These are phyloP conservation scores for Jatropha multifida DNA, from an alignment of 441 rosid species.

Conservation along the genomic window DNA sequence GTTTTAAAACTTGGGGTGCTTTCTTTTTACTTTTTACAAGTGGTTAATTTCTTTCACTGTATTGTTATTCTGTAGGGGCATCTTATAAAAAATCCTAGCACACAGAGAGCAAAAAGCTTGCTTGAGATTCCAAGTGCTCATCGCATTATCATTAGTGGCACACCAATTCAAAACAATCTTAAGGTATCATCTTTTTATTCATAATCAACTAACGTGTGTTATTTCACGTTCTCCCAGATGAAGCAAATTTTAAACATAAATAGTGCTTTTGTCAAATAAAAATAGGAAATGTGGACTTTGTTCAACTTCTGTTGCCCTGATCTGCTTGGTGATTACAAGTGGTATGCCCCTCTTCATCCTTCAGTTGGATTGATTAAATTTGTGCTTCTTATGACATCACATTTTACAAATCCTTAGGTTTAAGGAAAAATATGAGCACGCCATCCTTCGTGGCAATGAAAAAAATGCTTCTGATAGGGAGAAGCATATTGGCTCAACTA, in stretches of 20 bases:
- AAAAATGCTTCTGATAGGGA: constrained; percentile 90
- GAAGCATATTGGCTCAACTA: constrained; percentile 80
- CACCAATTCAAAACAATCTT: constrained; percentile 94
- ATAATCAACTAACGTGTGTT: not conserved
- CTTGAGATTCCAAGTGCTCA: constrained; percentile 89
- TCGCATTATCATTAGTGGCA: constrained; percentile 90
- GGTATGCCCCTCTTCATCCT: constrained; percentile 43
- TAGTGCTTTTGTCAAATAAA: constrained; percentile 21
- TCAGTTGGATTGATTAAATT: constrained; percentile 19
- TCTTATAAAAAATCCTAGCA: constrained; percentile 91
- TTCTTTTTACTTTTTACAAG: not conserved
- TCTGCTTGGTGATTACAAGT: constrained; percentile 76
- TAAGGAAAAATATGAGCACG: constrained; percentile 72
- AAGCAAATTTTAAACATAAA: constrained; percentile 8
- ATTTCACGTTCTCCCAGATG: not conserved
- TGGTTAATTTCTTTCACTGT: constrained; percentile 15
- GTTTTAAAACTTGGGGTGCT: not conserved
- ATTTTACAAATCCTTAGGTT: constrained; percentile 52
- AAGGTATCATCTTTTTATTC: constrained; percentile 53
- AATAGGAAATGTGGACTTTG: constrained; percentile 92
- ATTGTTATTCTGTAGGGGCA: constrained; percentile 60
- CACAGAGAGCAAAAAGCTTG: constrained; percentile 98
- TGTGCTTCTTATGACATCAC: constrained; percentile 23
- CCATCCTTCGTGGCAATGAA: constrained; percentile 85
- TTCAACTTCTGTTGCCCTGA: constrained; percentile 92